Evolutionary conservation across 148 eudicot species (phyloP), one percentile per base, ranked within the genome.

Genomic region (Polygonum aviculare): DNA sequence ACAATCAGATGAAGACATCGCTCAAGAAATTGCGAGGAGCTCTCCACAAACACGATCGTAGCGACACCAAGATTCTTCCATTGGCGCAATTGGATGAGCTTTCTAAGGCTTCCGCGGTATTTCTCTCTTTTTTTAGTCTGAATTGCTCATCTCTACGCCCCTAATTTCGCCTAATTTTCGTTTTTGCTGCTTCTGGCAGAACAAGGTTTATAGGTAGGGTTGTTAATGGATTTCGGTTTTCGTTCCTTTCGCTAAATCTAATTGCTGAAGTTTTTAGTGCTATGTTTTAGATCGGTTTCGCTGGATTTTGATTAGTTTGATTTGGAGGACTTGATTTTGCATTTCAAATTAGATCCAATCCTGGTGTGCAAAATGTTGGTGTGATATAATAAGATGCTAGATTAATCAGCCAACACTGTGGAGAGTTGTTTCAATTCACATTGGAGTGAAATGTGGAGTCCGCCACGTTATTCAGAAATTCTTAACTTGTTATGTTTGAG

Each of bases 81-180:
- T 72, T 81, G 39, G 85, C 82, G 59, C 90, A 87, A 83, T 83
- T 86, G 73, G 98, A 94, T 73, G 93, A 94, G 79, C 91, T 91
- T 22, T 78, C 86, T 59, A 86, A 82, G 50, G 91, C 98, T 77
- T 80, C 93, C 75, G 89, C 87, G 97, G 98, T 93, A 9, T 7
- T 26, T 26, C 11, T 73, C 57, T 39, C 21, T 22, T 31, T 75
- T 75, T 38, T 75, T 0, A 11, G 69, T 72, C 57, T 10, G 52
- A 49, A 49, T 49, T 12, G 14, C 52, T 50, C n/a, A 16, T n/a
- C 18, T n/a, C 55, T n/a, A 54, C 19, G 9, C 10, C 76, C 73
- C 63, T 73, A 11, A 54, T 36, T 60, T 59, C 31, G 8, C 2
- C 41, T 44, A 44, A 44, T 44, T 44, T 44, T 6, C 47, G 9